Evolutionary conservation across 164 flowering plant genomes (phyloP).

Genomic region (Akebia trifoliata): DNA sequence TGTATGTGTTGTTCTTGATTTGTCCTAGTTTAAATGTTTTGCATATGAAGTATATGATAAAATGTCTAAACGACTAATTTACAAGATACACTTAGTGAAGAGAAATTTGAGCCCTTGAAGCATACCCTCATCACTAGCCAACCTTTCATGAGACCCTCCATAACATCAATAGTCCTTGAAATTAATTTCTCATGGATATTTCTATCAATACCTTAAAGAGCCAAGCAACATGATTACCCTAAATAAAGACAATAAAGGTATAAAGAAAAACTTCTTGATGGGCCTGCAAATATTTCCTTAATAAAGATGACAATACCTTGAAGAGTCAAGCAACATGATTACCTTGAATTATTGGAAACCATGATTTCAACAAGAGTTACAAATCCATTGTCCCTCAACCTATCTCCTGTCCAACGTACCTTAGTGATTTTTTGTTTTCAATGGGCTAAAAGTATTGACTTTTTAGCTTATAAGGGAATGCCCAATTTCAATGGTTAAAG

Average conservation of each 20-base stretch:
- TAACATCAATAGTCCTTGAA: conserved; percentile 41
- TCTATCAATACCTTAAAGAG: conserved; percentile 36
- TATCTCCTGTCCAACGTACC: conserved; percentile 23
- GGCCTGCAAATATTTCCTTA: conserved; percentile 41
- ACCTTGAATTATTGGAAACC: conserved; percentile 30
- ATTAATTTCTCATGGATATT: conserved; percentile 50
- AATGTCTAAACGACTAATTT: no score
- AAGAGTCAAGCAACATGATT: conserved; percentile 36
- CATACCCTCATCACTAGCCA: conserved; percentile 42
- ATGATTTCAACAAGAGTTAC: conserved; percentile 42
- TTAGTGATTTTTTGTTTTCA: no score
- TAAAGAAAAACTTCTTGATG: conserved; percentile 58
- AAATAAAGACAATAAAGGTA: conserved; percentile 31
- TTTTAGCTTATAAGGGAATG: no score
- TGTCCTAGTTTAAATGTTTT: no score
- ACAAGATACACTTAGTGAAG: no score
- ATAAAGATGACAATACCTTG: conserved; percentile 47
- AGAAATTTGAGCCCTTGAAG: conserved; percentile 33
- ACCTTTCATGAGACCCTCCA: conserved; percentile 58
- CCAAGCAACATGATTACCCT: conserved; percentile 36
- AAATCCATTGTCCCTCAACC: conserved; percentile 33
- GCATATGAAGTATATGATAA: no score
- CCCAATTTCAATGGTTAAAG: no score
- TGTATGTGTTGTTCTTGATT: no score
- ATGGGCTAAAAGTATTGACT: no score